Evolutionary conservation across 176 grass and related monocot genomes (phyloP).

Genomic region (Typha latifolia): DNA sequence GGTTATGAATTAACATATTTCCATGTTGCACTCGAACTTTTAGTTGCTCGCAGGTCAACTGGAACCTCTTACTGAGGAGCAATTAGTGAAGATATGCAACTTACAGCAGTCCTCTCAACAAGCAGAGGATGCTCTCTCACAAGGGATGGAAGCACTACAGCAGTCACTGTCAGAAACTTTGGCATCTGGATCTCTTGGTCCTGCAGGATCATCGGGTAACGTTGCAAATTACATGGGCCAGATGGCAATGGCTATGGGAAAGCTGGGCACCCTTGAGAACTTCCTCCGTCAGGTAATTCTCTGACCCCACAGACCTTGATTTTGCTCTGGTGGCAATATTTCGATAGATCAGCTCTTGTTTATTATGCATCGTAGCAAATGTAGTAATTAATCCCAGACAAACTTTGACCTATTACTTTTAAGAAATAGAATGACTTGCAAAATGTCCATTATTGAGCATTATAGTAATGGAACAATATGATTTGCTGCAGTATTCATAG

Average conservation of each 20-base stretch:
- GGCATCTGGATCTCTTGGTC: conserved; percentile 55
- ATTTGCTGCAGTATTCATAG: no score
- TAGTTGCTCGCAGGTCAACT: conserved; percentile 69
- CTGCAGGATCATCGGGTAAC: conserved; percentile 49
- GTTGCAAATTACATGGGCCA: conserved; percentile 95
- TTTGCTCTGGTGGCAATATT: no score
- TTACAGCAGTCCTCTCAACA: conserved; percentile 81
- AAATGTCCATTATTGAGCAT: no score
- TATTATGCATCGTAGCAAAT: no score
- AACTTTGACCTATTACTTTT: no score
- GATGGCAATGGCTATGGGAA: conserved; percentile 96
- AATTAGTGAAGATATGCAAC: conserved; percentile 66
- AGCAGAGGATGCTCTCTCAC: conserved; percentile 82
- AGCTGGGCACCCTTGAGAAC: conserved; percentile 81
- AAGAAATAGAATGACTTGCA: no score
- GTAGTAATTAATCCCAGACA: no score
- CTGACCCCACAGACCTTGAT: neutral
- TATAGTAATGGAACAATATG: no score
- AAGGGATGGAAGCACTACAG: conserved; percentile 91
- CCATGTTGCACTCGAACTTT: conserved; percentile 4
- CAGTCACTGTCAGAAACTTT: conserved; percentile 78
- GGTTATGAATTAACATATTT: neutral
- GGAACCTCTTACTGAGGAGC: conserved; percentile 78
- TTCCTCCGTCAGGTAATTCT: conserved; percentile 70
- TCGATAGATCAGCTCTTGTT: no score